Percentiles rank a stretch among this genome's conserved stretches.
Conservation (phyloP, 257 asterid genomes). For the Anisodus acutangulus region DNA sequence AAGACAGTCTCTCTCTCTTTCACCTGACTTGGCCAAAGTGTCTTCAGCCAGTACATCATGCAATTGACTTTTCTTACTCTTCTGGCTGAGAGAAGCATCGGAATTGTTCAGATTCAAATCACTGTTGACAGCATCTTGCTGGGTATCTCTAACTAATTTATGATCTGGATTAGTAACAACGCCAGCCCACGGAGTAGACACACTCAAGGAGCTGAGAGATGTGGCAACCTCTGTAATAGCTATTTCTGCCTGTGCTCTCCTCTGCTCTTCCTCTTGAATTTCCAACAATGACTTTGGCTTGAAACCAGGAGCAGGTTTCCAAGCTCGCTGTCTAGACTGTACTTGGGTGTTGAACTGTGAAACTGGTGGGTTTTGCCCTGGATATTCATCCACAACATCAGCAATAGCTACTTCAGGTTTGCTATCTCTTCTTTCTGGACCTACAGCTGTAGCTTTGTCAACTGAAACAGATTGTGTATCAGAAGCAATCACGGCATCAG, state of each 20-base stretch:
- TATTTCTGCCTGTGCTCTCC: slow-evolving; percentile 67
- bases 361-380: slow-evolving; percentile 39
- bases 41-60: slow-evolving; percentile 70
- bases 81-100: slow-evolving; percentile 49
- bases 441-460: slow-evolving; percentile 43
- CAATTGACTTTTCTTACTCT: slow-evolving; percentile 59
- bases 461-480: slow-evolving; percentile 41
- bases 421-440: slow-evolving; percentile 45
- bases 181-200: slow-evolving; percentile 77
- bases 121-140: slow-evolving; percentile 43
- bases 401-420: slow-evolving; percentile 39
- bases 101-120: slow-evolving; percentile 45
- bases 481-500: slow-evolving; percentile 40
- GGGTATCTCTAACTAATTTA: slow-evolving; percentile 50
- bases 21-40: slow-evolving; percentile 46
- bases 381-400: slow-evolving; percentile 39
- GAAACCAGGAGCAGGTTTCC: slow-evolving; percentile 99
- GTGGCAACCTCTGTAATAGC: slow-evolving; percentile 58
- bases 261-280: slow-evolving; percentile 96
- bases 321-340: slow-evolving; percentile 64
- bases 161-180: slow-evolving; percentile 56
- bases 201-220: slow-evolving; percentile 54
- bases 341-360: slow-evolving; percentile 46
- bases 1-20: slow-evolving; percentile 49
- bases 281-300: slow-evolving; percentile 87